phyloP scores from a whole-genome alignment of 345 rosid genomes.

The Iberis pinnata region DNA sequence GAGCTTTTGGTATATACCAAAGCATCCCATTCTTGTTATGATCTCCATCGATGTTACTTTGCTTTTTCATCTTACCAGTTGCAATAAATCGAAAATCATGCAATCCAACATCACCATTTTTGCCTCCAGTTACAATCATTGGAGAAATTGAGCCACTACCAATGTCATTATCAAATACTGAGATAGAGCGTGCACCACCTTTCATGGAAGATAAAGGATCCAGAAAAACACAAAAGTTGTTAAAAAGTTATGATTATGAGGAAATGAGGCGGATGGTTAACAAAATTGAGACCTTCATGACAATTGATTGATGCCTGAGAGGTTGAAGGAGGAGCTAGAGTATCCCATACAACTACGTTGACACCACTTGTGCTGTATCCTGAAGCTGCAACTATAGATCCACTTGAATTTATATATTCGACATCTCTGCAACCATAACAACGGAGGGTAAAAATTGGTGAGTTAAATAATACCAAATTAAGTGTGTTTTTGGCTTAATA shows the following conservation, averaged over 20 bases:
- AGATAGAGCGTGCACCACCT: constrained; percentile 90
- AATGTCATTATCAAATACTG: constrained; percentile 78
- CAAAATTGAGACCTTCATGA: constrained; percentile 61
- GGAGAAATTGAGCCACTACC: constrained; percentile 93
- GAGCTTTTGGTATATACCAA: constrained; percentile 96
- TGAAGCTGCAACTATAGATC: constrained; percentile 76
- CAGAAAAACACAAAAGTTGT: neutral
- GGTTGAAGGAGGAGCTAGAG: constrained; percentile 82
- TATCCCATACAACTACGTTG: constrained; percentile 92
- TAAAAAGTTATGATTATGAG: neutral
- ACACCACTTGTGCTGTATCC: constrained; percentile 74
- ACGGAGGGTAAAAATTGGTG: neutral
- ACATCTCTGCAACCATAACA: constrained; percentile 61
- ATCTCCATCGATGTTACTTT: constrained; percentile 41
- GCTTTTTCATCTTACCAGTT: constrained; percentile 72
- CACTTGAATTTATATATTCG: constrained; percentile 77
- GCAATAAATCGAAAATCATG: constrained; percentile 91
- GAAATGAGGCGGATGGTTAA: neutral
- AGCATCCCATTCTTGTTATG: constrained; percentile 77
- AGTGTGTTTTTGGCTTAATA: neutral
- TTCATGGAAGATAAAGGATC: constrained; percentile 20
- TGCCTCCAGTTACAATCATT: constrained; percentile 84
- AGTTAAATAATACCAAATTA: neutral
- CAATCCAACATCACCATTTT: constrained; percentile 81
- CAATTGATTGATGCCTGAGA: constrained; percentile 73